Base-by-base conservation (phyloP, 345 rosid genomes). In the Brassica rapa region DNA sequence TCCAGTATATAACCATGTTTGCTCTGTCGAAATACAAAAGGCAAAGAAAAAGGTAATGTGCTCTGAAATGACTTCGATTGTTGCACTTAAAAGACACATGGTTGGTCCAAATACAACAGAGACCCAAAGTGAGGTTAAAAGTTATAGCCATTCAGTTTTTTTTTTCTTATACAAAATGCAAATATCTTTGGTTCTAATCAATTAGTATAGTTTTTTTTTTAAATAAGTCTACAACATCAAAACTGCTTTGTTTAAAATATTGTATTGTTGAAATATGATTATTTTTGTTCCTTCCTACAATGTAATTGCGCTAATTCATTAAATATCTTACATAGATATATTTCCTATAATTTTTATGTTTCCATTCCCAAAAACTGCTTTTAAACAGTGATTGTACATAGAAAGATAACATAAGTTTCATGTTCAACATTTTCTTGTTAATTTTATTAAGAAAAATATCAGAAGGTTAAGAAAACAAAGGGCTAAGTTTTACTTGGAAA, bases 1-100 rank as follows among this genome's bases (percentile, higher is more conserved):
- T 15, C 27, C 23, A 66, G 39, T 81, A 75, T 78, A 74, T 84
- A 78, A 15, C 80, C 83, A 41, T 76, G 57, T 24, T 82, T 11
- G 15, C 15, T 66, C 74, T 35, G 76, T 82, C 79, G 14, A 37
- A 21, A 56, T 16, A 10, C 74, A 19, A 15, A 41, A 60, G 32
- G 32, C 32, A 5, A 16, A 2, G 24, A n/a, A 60, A 2, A 25
- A 43, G 51, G 51, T 59, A 2, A 59, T 16, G 53, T 33, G 39
- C 35, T 62, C 6, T 57, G 27, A 57, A 3, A 57, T 3, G 12
- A 56, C 12, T 56, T 56, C 21, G 61, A 56, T 56, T 19, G 61
- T 16, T 37, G 41, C 41, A 37, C 41, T 37, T 37, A 37, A 37
- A 37, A 37, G 41, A 37, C 41, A 37, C 41, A 37, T 37, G 41